phyloP scores from a whole-genome alignment of 208 protist species.

The Leishmania braziliensis region DNA sequence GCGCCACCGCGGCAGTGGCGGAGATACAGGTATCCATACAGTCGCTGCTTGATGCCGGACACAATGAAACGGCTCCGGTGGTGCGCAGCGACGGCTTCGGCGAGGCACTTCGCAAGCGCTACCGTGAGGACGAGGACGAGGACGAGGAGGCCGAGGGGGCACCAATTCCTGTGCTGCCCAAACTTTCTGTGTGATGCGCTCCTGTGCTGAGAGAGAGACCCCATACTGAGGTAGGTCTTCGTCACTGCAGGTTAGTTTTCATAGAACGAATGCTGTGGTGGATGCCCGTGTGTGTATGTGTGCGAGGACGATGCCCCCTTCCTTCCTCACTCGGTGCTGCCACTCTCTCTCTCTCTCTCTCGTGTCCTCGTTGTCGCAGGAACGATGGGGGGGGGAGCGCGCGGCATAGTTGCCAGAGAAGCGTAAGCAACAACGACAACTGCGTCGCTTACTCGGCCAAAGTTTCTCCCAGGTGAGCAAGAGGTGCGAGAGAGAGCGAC shows the following conservation, averaged over 20 bases:
- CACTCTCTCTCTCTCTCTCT: neutral
- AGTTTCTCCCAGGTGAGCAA: neutral
- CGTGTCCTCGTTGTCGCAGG: neutral
- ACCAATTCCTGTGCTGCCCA: constrained; percentile 14
- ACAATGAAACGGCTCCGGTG: constrained; percentile 29
- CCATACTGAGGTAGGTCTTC: neutral
- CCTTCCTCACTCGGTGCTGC: neutral
- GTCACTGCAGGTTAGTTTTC: neutral
- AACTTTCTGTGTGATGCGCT: constrained; percentile 7
- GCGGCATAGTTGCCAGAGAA: neutral
- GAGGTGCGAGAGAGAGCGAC: neutral
- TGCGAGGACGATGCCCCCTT: neutral
- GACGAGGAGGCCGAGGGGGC: constrained; percentile 31
- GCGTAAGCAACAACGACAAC: neutral
- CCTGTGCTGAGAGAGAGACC: neutral
- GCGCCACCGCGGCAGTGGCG: neutral
- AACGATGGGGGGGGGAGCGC: neutral
- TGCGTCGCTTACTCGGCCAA: neutral
- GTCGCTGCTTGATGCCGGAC: constrained; percentile 53
- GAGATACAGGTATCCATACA: constrained; percentile 42
- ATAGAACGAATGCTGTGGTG: neutral
- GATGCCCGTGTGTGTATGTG: neutral
- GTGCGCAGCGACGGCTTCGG: constrained; percentile 60
- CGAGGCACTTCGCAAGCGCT: constrained; percentile 80
- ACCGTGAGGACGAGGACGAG: constrained; percentile 74